phyloP scores from a whole-genome alignment of 2,329 filamentous ascomycete genomes.

The Neocatenulostroma microsporum region DNA sequence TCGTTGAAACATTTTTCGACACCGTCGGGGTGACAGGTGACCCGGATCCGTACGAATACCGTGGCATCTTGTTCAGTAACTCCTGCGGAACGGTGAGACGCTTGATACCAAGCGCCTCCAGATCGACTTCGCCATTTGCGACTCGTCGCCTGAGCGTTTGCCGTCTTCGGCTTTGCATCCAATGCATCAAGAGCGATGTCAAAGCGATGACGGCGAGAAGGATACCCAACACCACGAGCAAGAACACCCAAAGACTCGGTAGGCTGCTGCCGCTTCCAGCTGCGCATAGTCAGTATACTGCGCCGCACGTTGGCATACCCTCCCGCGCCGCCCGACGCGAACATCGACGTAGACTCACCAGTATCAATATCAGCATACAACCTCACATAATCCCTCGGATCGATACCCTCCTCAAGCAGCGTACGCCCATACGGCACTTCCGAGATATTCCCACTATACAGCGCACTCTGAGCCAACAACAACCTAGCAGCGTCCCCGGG shows the following conservation, averaged over 20 bases:
- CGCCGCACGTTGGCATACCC: too few relatives aligned
- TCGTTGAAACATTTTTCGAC: neutral
- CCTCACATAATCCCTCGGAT: conserved; percentile 39
- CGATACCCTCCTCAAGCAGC: conserved; percentile 31
- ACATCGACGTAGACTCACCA: conserved; percentile 29
- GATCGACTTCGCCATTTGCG: conserved; percentile 68
- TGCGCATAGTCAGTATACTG: too few relatives aligned
- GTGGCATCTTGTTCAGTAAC: conserved; percentile 64
- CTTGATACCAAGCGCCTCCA: conserved; percentile 80
- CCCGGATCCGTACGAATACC: conserved; percentile 59
- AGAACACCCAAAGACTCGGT: conserved; percentile 74
- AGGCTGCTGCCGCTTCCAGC: conserved; percentile 40
- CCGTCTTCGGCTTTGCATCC: conserved; percentile 65
- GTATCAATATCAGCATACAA: conserved; percentile 46
- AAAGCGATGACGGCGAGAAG: conserved; percentile 59
- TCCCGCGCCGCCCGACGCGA: too few relatives aligned
- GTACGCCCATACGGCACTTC: conserved; percentile 31
- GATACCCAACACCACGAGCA: conserved; percentile 61
- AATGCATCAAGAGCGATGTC: conserved; percentile 67
- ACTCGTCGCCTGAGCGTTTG: conserved; percentile 62
- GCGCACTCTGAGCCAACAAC: conserved; percentile 59
- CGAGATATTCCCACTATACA: conserved; percentile 70
- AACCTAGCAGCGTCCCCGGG: conserved; percentile 57
- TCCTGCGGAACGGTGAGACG: conserved; percentile 66
- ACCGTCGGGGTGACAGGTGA: conserved; percentile 4